A percentile compares a stretch with the other conserved stretches of the same genome.
phyloP scores from a whole-genome alignment of 1,139 yeast species.

The Groenewaldozyma sp. region DNA sequence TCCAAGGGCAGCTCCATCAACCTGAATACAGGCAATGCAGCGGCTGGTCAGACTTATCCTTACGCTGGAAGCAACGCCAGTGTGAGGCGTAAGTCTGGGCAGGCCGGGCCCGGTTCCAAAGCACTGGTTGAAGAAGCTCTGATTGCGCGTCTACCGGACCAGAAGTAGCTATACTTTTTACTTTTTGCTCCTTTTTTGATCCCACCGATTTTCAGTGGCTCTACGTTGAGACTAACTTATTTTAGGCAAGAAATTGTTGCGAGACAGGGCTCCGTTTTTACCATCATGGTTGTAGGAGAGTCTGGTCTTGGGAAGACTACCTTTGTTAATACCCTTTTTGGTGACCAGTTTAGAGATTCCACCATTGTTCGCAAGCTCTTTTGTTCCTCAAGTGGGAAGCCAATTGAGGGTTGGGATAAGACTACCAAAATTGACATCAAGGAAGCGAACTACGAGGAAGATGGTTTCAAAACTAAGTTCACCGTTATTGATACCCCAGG shows the following conservation, averaged over 20 bases:
- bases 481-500: constrained; percentile 66
- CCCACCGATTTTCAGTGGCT: neutral
- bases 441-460: constrained; percentile 41
- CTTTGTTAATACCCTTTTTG: constrained; percentile 70
- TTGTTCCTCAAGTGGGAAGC: constrained; percentile 1
- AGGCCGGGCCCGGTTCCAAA: no score
- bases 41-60: no score
- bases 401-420: constrained; percentile 19
- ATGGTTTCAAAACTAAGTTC: constrained; percentile 42
- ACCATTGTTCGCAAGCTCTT: constrained; percentile 3
- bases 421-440: constrained; percentile 34
- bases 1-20: neutral
- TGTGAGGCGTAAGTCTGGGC: no score
- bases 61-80: no score
- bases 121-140: no score
- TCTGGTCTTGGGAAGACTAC: constrained; percentile 86
- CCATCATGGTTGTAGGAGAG: constrained; percentile 88
- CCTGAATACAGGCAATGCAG: no score
- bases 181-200: neutral
- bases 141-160: constrained; percentile 75
- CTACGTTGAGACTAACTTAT: neutral
- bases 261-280: constrained; percentile 73
- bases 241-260: constrained; percentile 64
- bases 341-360: constrained; percentile 31
- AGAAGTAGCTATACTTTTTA: constrained; percentile 41